Evolutionary conservation across 345 rosid genomes (phyloP), one percentile per base, ranked within the genome.

Genomic region (Nasturtium officinale): DNA sequence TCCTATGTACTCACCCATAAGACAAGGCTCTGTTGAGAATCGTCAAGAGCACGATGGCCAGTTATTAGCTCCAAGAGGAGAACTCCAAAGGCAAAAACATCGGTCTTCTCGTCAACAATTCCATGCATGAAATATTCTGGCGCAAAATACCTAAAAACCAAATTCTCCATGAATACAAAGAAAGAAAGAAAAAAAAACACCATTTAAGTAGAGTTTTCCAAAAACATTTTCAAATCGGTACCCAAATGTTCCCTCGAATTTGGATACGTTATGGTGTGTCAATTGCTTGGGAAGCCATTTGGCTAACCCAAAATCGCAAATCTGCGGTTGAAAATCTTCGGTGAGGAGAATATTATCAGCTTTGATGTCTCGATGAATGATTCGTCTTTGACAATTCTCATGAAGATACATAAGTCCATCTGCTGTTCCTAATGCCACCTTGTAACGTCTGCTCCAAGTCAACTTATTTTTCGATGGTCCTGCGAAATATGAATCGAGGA

Each of bases 161-260:
- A 50, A 28, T 35, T 26, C 50, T 37, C 42, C 30, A 38, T 2
- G 20, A 6, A 50, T 15, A 20, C 51, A 30, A 23, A 23, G 25
- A 23, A 23, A n/a, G n/a, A n/a, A n/a, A n/a, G n/a, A n/a, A n/a
- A n/a, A 25, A 5, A 46, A 13, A 28, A 33, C 4, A 5, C 2
- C 42, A 3, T 23, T 29, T 1, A 28, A 15, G 38, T 35, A 16
- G 5, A 23, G 2, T 58, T 8, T 57, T 18, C 15, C 13, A 8
- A 5, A 25, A 73, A 10, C 47, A 15, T 30, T 16, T 26, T 45
- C 23, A 51, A 56, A 23, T 71, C 29, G 32, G 52, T 50, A 90
- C 98, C 98, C 97, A 13, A 94, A 94, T 76, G 98, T 94, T 72
- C 98, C 98, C 71, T 90, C 97, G 62, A 94, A 94, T 72, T 89